Percentiles rank a stretch among this genome's conserved stretches.
Conservation (phyloP, 768 basidiomycete genomes). For the Podaxis pistillaris region DNA sequence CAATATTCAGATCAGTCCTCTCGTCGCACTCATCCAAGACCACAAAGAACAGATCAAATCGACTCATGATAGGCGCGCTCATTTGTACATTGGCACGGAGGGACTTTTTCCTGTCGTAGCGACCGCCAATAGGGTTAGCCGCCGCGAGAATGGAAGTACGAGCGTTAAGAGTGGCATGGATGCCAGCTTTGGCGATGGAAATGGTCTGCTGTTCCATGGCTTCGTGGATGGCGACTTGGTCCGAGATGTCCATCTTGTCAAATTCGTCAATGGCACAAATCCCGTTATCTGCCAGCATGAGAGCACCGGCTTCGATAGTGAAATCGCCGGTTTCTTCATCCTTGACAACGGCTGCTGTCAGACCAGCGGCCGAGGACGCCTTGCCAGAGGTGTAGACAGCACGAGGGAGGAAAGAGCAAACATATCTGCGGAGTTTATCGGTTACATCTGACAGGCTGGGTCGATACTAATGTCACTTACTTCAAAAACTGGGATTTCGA, state of each 20-base stretch:
- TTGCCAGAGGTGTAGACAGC: constrained; percentile 99
- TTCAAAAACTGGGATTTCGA: constrained; percentile 99
- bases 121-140: constrained; percentile 95
- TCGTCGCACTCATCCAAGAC: constrained; percentile 97
- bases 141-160: constrained; percentile 97
- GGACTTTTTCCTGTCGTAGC: constrained; percentile 94
- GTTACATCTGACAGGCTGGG: neutral
- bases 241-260: constrained; percentile 99
- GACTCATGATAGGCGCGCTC: constrained; percentile 99
- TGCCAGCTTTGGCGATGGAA: constrained; percentile 98
- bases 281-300: constrained; percentile 99
- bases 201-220: constrained; percentile 99
- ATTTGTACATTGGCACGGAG: constrained; percentile 92
- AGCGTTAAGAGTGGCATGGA: constrained; percentile 97
- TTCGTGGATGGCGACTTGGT: constrained; percentile 99
- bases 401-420: constrained; percentile 96
- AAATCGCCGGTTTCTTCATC: constrained; percentile 99
- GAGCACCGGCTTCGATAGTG: constrained; percentile 97
- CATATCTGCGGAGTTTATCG: constrained; percentile 59
- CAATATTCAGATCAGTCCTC: constrained; percentile 88
- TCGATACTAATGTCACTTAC: constrained; percentile 42
- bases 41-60: constrained; percentile 97
- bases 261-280: constrained; percentile 99
- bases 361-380: constrained; percentile 97
- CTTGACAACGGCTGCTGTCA: constrained; percentile 96